Evolutionary conservation across 768 basidiomycete species (phyloP), one percentile per base, ranked within the genome.

Genomic region (Coprinopsis cinerea): DNA sequence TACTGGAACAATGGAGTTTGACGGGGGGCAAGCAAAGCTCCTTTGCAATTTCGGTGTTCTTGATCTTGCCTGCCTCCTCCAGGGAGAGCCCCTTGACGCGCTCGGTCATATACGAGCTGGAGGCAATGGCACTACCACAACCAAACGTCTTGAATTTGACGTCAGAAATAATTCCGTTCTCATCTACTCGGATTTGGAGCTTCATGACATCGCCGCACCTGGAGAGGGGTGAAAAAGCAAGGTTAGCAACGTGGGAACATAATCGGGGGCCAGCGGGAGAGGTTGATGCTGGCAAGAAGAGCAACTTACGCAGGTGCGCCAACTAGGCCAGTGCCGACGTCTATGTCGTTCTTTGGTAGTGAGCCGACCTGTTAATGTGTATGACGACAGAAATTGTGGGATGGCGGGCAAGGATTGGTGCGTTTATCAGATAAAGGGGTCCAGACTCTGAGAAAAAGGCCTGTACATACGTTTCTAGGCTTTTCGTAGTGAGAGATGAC

Each of bases 121-220:
- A 95, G 0, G 96, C 96, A 53, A 99, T 99, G 58, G 93, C 93
- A 56, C 92, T 94, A 47, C 96, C 96, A 66, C 96, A 98, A 2
- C 96, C 95, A 67, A 99, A 98, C 0, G 96, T 98, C 76, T 98
- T 99, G 78, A 98, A 98, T 71, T 95, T 96, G 70, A 97, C 96
- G 64, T 99, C 96, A 42, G 87, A 88, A 62, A 99, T 99, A 67
- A 97, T 79, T 28, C 93, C 92, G 28, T 88, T 76, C 52, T 95
- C 93, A 66, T 95, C 85, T 50, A 99, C 96, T 58, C 92, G 86
- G 63, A 99, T 99, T 69, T 98, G 95, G 10, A 99, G 83, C 69
- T 98, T 98, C 95, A 99, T 99, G 40, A 97, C 95, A 72, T 96
- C 93, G 59, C 93, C 93, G 63, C 93, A 95, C 3, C 92, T 94